Percentiles rank a stretch among this genome's conserved stretches.
Conservation (phyloP, 352 stramenopile genomes). For the Pythium guiyangense region DNA sequence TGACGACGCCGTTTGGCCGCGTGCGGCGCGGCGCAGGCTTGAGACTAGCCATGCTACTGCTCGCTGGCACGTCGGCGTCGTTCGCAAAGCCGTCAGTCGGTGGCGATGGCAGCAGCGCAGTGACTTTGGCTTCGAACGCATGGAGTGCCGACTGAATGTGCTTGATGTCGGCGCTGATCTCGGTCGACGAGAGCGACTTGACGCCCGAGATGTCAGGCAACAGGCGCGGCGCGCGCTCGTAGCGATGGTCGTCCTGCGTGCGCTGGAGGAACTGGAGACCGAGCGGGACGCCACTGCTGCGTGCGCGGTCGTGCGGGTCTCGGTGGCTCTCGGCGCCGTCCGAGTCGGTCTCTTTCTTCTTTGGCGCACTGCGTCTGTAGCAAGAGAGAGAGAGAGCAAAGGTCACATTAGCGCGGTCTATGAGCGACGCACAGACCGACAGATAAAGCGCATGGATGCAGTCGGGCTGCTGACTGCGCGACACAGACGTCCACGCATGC, state of each 20-base stretch:
- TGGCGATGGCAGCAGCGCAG: slow-evolving; percentile 13
- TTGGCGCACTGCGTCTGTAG: slow-evolving; percentile 36
- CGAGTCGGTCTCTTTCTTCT: slow-evolving; percentile 41
- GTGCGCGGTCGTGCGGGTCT: slow-evolving; percentile 7
- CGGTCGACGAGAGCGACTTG: slow-evolving; percentile 35
- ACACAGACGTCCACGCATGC: not conserved
- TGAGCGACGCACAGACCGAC: slow-evolving; percentile 3
- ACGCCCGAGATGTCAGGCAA: slow-evolving; percentile 60
- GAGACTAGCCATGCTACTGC: not conserved
- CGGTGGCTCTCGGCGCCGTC: slow-evolving; percentile 20
- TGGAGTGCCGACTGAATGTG: slow-evolving; percentile 42
- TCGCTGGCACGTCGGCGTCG: not conserved
- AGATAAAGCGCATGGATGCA: not conserved
- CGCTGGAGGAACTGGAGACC: slow-evolving; percentile 30
- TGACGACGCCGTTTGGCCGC: slow-evolving; percentile 44
- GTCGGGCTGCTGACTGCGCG: not conserved
- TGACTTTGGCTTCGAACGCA: slow-evolving; percentile 35
- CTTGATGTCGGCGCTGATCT: slow-evolving; percentile 57
- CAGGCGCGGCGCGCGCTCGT: slow-evolving; percentile 40
- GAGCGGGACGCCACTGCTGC: slow-evolving; percentile 9
- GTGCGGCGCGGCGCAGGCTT: slow-evolving; percentile 4
- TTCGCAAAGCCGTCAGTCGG: not conserved
- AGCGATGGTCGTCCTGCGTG: slow-evolving; percentile 28
- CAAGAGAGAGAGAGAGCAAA: not conserved
- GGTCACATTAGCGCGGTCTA: not conserved